These are phyloP conservation scores for Allomyces macrogynus DNA, from an alignment of 192 early-diverging fungal genomes.

Conservation along the genomic window DNA sequence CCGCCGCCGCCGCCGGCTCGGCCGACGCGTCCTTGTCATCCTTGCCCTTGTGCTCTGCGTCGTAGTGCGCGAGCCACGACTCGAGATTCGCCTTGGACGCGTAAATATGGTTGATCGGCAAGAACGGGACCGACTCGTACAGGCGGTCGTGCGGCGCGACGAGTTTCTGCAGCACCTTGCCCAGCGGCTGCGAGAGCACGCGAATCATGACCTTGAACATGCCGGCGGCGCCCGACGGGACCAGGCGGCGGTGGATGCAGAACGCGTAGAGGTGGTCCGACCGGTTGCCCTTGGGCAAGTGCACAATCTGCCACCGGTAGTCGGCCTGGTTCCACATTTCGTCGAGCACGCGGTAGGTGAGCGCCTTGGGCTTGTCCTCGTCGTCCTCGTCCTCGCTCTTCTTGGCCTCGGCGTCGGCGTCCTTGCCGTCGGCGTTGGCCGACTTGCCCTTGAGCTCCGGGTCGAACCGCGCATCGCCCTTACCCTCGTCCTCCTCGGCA, in stretches of 20 bases:
- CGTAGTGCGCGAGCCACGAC: not conserved
- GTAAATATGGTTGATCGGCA: not conserved
- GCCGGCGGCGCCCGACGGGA: not conserved
- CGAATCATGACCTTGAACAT: not conserved
- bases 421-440: too few relatives aligned
- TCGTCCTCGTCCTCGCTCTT: too few relatives aligned
- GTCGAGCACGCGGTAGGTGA: not conserved
- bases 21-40: not conserved
- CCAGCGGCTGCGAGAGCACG: not conserved
- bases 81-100: not conserved
- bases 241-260: not conserved
- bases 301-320: not conserved
- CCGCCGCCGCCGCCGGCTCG: too few relatives aligned
- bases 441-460: too few relatives aligned
- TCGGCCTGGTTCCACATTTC: not conserved
- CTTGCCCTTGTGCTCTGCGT: not conserved
- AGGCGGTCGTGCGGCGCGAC: not conserved
- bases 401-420: too few relatives aligned
- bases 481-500: too few relatives aligned
- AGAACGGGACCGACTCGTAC: not conserved
- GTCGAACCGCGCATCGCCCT: too few relatives aligned
- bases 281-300: not conserved
- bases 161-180: not conserved
- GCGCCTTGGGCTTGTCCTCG: not conserved
- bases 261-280: not conserved